These are phyloP conservation scores for Naumovozyma castellii DNA, from an alignment of 805 yeast genomes.

Conservation along the genomic window DNA sequence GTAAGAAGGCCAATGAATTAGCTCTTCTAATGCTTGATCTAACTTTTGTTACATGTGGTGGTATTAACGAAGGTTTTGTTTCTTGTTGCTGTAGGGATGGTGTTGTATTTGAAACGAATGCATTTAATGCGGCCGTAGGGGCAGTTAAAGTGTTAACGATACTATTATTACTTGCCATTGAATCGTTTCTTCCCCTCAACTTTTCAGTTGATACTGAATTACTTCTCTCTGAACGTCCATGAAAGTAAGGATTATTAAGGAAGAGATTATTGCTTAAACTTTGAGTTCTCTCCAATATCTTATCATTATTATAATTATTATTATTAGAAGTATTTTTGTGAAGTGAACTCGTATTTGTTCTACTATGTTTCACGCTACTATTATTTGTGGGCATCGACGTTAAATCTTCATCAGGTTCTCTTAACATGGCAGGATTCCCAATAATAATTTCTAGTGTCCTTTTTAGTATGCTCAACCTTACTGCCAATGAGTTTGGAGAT, in stretches of 20 bases:
- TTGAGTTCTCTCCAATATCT: neutral
- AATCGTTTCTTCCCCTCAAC: neutral
- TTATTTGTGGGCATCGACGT: neutral
- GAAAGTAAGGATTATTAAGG: neutral
- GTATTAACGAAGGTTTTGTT: neutral
- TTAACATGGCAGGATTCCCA: slow-evolving; percentile 43
- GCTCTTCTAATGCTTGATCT: slow-evolving; percentile 11
- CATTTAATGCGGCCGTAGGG: slow-evolving; percentile 23
- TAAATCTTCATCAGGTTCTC: neutral
- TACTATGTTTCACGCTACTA: neutral
- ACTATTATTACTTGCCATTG: neutral
- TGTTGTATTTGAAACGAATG: slow-evolving; percentile 21
- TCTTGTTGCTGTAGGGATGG: neutral
- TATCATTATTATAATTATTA: neutral
- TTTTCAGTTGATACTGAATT: neutral
- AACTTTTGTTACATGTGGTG: neutral
- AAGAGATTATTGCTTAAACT: neutral
- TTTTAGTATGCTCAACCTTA: slow-evolving; percentile 63
- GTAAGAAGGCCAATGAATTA: slow-evolving; percentile 15
- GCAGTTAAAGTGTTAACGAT: slow-evolving; percentile 4
- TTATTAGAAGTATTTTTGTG: neutral
- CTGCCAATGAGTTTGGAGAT: slow-evolving; percentile 71
- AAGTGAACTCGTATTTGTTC: neutral
- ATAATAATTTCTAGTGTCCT: slow-evolving; percentile 66
- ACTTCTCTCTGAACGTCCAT: neutral